Evolutionary conservation across 495 filamentous ascomycete species (phyloP), one percentile per base, ranked within the genome.

Genomic region (Hypoxylon cercidicola): DNA sequence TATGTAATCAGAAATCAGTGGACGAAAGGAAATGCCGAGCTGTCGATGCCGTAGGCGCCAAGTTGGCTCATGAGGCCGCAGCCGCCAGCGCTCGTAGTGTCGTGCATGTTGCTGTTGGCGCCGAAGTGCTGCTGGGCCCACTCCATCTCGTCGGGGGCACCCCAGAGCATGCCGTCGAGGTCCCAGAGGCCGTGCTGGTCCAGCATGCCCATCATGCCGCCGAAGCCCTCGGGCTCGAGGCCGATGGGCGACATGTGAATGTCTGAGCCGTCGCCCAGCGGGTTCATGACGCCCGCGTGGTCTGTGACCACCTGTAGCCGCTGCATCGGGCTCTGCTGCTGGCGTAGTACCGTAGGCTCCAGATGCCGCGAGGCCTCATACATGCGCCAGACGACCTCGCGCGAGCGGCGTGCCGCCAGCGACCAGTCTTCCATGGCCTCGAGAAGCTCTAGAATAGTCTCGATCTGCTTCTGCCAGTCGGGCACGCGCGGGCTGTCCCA

Each of bases 391-490:
- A 93, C 81, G 12, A 90, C 87, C 71, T 91, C 89, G 32, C 86
- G 77, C 25, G 85, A 89, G 23, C 88, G 82, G 65, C 87, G 85
- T 0, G 90, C 90, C 0, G 89, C 88, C 23, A 90, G 83, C 13
- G 87, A 89, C 82, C 85, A 92, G 53, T 85, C 83, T 60, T 87
- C 81, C 82, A 91, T 87, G 3, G 84, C 85, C 50, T 89, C 87
- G 35, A 93, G 83, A 4, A 87, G 84, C 52, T 86, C 80, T 39
- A 92, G 80, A 16, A 89, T 88, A 13, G 79, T 84, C 74, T 92
- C 88, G 40, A 92, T 85, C 74, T 90, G 89, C 79, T 83, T 74
- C 73, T 86, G 74, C 80, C 85, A 76, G 74, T 85, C 72, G 64
- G 79, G 71, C 75, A 82, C 85, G 56, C 81, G 77, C 0, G 77